Conservation (phyloP, 306 rosid genomes). For the Begonia fuchsioides region DNA sequence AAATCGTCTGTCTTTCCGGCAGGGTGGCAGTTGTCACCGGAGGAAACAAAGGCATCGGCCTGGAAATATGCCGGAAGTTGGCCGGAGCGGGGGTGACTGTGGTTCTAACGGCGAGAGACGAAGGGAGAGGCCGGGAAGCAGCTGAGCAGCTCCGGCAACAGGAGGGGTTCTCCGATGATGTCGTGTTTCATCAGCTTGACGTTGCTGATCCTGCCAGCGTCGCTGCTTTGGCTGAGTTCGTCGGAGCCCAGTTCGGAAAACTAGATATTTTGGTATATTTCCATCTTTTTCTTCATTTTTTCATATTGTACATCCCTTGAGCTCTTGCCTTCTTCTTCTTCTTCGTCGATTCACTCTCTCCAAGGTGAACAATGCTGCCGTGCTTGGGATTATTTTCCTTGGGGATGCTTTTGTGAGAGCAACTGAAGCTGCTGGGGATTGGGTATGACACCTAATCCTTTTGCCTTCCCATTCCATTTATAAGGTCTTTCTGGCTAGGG, state of each 20-base stretch:
- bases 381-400: constrained; percentile 2
- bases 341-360: no score
- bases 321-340: no score
- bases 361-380: constrained; percentile 25
- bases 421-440: not conserved
- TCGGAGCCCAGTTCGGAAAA: constrained; percentile 19
- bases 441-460: not conserved
- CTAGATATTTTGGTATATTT: constrained; percentile 33
- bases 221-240: constrained; percentile 15
- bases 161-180: constrained; percentile 4
- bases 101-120: constrained; percentile 19
- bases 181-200: constrained; percentile 28
- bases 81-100: constrained; percentile 19
- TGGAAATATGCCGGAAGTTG: constrained; percentile 16
- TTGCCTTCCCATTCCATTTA: no score
- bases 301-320: no score
- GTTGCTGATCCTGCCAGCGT: constrained; percentile 16
- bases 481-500: not conserved
- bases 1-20: no score
- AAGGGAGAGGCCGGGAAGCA: constrained; percentile 22
- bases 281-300: no score
- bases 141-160: constrained; percentile 15
- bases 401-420: constrained; percentile 3
- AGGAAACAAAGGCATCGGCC: constrained; percentile 21
- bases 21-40: constrained; percentile 19